Conservation (phyloP, 2,329 filamentous ascomycete genomes). For the Camillea tinctor region DNA sequence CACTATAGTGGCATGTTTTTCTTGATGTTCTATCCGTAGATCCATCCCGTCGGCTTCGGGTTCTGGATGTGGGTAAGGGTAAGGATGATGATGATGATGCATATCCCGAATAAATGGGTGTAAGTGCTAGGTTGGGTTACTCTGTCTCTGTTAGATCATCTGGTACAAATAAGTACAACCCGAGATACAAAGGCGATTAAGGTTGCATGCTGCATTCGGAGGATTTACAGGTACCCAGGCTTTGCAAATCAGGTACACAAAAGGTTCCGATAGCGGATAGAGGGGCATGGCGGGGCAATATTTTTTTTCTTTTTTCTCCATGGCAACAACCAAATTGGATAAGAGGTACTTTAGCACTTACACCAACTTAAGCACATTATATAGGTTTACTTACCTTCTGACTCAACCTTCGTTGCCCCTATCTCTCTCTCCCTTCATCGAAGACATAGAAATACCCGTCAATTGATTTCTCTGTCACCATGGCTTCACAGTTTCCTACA, state of each 20-base stretch:
- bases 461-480: constrained; percentile 12
- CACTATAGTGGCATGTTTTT: neutral
- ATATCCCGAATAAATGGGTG: neutral
- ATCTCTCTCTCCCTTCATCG: neutral
- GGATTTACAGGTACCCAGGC: neutral
- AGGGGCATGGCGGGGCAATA: constrained; percentile 26
- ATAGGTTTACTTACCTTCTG: too few species aligned
- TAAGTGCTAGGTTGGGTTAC: too few species aligned
- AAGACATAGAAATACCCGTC: neutral
- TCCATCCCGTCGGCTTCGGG: neutral
- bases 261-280: constrained; percentile 31
- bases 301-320: constrained; percentile 1
- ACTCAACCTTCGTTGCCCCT: constrained; percentile 9
- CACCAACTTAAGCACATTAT: constrained; percentile 5
- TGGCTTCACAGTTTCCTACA: constrained; percentile 45
- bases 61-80: neutral
- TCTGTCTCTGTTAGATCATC: too few species aligned
- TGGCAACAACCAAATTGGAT: neutral
- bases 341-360: neutral
- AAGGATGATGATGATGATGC: too few species aligned
- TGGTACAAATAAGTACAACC: neutral
- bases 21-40: too few species aligned
- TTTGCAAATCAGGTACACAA: neutral
- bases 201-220: neutral
- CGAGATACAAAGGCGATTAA: neutral